Conservation (phyloP, 352 stramenopile genomes). For the Phytophthora lateralis region DNA sequence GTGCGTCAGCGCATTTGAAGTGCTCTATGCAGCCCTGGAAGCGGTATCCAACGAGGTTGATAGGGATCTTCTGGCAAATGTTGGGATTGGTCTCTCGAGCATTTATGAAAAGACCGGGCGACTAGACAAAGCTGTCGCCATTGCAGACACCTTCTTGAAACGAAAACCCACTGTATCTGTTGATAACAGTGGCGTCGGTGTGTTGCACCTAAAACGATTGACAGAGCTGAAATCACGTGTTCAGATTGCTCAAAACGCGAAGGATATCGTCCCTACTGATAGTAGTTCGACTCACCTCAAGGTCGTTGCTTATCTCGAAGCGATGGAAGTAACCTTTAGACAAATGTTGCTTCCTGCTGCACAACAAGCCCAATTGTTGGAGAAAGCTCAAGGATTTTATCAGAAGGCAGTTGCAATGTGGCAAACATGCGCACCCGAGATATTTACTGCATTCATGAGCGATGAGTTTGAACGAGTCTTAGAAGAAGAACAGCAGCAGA, state of each 20-base stretch:
- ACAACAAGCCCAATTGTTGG: conserved; percentile 35
- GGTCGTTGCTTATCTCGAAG: conserved; percentile 58
- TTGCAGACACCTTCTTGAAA: conserved; percentile 68
- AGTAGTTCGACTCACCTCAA: conserved; percentile 40
- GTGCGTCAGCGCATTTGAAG: conserved; percentile 67
- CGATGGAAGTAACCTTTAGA: conserved; percentile 44
- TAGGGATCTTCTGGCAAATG: conserved; percentile 52
- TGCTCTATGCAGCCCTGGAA: conserved; percentile 54
- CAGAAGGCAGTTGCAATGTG: conserved; percentile 67
- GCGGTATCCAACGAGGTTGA: conserved; percentile 28
- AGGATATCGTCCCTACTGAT: conserved; percentile 62
- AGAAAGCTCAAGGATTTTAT: conserved; percentile 59
- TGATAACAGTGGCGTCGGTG: conserved; percentile 1
- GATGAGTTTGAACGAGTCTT: conserved; percentile 28
- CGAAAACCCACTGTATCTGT: conserved; percentile 27
- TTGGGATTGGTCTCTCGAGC: conserved; percentile 55
- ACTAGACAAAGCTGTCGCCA: conserved; percentile 53
- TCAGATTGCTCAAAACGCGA: conserved; percentile 73
- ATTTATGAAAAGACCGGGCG: conserved; percentile 54
- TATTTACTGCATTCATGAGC: conserved; percentile 37
- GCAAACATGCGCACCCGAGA: conserved; percentile 42
- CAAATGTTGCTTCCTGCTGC: conserved; percentile 15
- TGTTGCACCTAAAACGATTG: conserved; percentile 63
- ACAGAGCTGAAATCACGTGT: conserved; percentile 66
- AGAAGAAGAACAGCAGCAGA: conserved; percentile 62